Base-by-base conservation (phyloP, 108 stramenopile species). In the Nannochloropsis oceanica region DNA sequence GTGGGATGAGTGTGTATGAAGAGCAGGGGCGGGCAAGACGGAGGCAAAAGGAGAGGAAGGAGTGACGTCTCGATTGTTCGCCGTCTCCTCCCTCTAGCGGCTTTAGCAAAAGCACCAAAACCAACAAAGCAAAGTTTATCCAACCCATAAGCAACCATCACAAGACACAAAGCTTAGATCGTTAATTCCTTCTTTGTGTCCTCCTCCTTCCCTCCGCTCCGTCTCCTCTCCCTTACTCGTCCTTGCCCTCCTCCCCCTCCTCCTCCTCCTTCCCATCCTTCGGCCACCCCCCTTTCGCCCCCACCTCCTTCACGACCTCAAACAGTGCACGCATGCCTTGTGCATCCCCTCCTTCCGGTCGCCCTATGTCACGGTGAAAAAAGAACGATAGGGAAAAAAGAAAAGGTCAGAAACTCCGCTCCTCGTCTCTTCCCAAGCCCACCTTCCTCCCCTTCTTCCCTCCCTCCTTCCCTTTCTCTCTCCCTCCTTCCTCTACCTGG, bases 241-340 rank as follows among this genome's bases (percentile, higher is more conserved):
- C 86, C 27, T 87, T 81, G 14, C 59, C 79, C 42, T 50, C 83
- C 79, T 43, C 83, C 43, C 82, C 86, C 43, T 82, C 86, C 2
- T 82, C 73, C 82, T 87, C 82, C 8, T 81, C 82, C 79, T 83
- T 83, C 86, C 80, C 82, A 8, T 81, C 86, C 80, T 59, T 73
- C 83, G 82, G 82, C 50, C 82, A 81, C 0, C 82, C 81, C 43
- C 82, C 82, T 26, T 82, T 87, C 14, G 50, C 82, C 50, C 82
- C 86, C 86, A 84, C 79, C 26, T 84, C 86, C 25, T 87, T 79
- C 24, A 89, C 43, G 12, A 89, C 79, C 26, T 82, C 83, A 46
- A 86, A 87, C 26, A 89, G 89, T 13, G 89, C 89, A 26, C 89
- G 86, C 86, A 89, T 87, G 44, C 89, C 89, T 86, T 87, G 86